A percentile compares a stretch with the other conserved stretches of the same genome.
phyloP scores from a whole-genome alignment of 2,329 filamentous ascomycete species.

The Penicillium sumatraense region DNA sequence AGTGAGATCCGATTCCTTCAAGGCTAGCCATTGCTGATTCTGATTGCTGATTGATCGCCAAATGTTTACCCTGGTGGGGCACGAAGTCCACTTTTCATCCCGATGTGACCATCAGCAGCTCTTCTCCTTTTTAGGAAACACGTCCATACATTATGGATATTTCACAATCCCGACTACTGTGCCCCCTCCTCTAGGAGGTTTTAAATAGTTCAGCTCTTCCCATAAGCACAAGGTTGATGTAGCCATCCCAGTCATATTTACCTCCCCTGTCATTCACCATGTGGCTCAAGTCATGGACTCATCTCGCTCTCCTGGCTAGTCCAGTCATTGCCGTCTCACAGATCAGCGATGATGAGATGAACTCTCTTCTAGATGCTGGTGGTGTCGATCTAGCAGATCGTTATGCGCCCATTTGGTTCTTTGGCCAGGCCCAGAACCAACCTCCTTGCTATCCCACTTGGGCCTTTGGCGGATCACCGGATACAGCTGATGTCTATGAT shows the following conservation, averaged over 20 bases:
- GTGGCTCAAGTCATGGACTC: slow-evolving; percentile 6
- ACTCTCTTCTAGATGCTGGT: slow-evolving; percentile 47
- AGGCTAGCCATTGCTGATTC: too few species aligned
- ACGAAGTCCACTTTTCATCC: not conserved
- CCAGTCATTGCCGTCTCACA: slow-evolving; percentile 28
- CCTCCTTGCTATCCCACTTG: slow-evolving; percentile 39
- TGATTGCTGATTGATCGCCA: not conserved
- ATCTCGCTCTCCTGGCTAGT: slow-evolving; percentile 16
- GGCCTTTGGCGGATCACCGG: slow-evolving; percentile 36
- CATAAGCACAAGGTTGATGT: not conserved
- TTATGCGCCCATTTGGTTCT: slow-evolving; percentile 39
- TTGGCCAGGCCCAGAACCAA: slow-evolving; percentile 31
- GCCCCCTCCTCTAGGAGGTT: not conserved
- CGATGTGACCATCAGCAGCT: slow-evolving; percentile 22
- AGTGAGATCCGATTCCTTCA: not conserved
- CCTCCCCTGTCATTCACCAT: not conserved
- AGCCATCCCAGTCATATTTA: not conserved
- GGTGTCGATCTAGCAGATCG: slow-evolving; percentile 31
- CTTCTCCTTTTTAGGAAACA: slow-evolving; percentile 15
- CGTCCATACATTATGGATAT: too few species aligned
- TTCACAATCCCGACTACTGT: too few species aligned
- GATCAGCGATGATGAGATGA: slow-evolving; percentile 38
- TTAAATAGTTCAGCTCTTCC: not conserved
- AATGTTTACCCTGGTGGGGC: not conserved
- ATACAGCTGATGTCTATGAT: slow-evolving; percentile 32